phyloP scores from a whole-genome alignment of 169 alveolate species.

The Plasmodium cynomolgi region DNA sequence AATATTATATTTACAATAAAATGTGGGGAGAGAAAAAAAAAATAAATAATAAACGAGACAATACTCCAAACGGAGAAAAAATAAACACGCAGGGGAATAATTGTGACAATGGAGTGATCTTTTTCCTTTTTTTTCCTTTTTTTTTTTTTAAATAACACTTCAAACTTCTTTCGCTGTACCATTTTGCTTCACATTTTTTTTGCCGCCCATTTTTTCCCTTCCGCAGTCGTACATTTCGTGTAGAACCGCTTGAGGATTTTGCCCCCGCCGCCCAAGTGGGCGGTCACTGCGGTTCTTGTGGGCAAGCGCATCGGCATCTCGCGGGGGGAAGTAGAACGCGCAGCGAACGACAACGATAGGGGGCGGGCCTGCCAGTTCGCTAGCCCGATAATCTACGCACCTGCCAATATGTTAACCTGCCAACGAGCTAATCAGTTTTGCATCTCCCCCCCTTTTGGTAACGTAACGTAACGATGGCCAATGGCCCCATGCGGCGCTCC shows the following conservation, averaged over 20 bases:
- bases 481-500: background rate
- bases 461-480: background rate
- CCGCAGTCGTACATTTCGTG: background rate
- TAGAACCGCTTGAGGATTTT: background rate
- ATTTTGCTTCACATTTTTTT: background rate
- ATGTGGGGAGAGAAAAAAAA: background rate
- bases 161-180: background rate
- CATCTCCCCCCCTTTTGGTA: background rate
- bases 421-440: background rate
- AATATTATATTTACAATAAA: background rate
- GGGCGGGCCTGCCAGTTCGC: background rate
- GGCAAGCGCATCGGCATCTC: background rate
- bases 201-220: background rate
- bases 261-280: background rate
- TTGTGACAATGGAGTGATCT: background rate
- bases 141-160: background rate
- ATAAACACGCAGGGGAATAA: background rate
- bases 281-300: background rate
- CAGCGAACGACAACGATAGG: background rate
- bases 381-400: background rate
- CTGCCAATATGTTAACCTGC: background rate
- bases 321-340: background rate
- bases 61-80: background rate
- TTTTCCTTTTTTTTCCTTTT: background rate
- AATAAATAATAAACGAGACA: background rate